Percentiles rank a stretch among this genome's conserved stretches.
phyloP scores from a whole-genome alignment of 2,329 filamentous ascomycete genomes.

The Coniosporium tulheliwenetii region DNA sequence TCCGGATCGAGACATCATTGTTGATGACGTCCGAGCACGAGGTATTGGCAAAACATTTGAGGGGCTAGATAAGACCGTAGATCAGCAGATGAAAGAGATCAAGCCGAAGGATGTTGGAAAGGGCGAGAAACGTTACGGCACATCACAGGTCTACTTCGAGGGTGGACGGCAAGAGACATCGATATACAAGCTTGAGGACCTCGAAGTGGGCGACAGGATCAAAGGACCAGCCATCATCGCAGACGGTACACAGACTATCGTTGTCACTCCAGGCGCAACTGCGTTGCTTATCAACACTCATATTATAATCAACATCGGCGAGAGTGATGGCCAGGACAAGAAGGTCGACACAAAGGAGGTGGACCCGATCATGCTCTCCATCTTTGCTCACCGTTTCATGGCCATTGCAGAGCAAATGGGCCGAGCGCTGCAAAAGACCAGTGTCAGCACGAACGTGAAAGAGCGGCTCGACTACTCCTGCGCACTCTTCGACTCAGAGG shows the following conservation, averaged over 20 bases:
- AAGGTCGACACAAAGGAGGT: constrained; percentile 39
- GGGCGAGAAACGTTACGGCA: constrained; percentile 49
- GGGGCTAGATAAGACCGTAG: constrained; percentile 64
- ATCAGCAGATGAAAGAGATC: constrained; percentile 63
- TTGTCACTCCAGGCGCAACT: constrained; percentile 63
- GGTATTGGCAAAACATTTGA: constrained; percentile 82
- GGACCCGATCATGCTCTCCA: constrained; percentile 61
- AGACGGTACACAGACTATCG: constrained; percentile 81
- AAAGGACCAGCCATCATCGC: constrained; percentile 73
- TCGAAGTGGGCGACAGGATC: constrained; percentile 57
- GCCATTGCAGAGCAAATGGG: constrained; percentile 79
- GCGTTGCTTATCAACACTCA: constrained; percentile 74
- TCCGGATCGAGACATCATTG: constrained; percentile 69
- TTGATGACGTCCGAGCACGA: constrained; percentile 77
- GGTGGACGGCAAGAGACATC: constrained; percentile 63
- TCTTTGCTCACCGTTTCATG: constrained; percentile 76
- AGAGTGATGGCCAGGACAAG: constrained; percentile 32
- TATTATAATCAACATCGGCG: constrained; percentile 71
- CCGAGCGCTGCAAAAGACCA: constrained; percentile 61
- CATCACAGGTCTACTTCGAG: constrained; percentile 66
- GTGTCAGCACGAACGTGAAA: constrained; percentile 66
- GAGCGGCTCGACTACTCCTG: constrained; percentile 74
- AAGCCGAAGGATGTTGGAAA: constrained; percentile 40
- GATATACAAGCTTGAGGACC: constrained; percentile 65
- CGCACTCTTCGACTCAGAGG: constrained; percentile 61